A percentile compares a stretch with the other conserved stretches of the same genome.
These are phyloP conservation scores for Simplicillium sp. DNA, from an alignment of 2,329 filamentous ascomycete genomes.

Conservation along the genomic window DNA sequence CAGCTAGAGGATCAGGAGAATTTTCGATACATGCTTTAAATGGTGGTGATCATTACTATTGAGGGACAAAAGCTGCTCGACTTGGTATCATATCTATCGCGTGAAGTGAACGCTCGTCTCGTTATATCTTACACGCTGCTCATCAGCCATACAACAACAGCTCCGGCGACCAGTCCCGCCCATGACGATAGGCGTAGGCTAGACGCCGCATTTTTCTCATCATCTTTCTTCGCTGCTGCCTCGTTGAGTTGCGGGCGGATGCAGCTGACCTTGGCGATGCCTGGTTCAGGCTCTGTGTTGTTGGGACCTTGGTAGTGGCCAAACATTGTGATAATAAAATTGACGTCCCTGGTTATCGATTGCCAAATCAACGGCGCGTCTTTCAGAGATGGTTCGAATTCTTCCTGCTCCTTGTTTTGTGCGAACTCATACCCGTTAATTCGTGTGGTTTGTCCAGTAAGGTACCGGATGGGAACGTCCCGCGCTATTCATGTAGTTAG, in stretches of 20 bases:
- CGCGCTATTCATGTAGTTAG: not conserved
- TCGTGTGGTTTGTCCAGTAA: not conserved
- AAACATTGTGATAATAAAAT: slow-evolving; percentile 6
- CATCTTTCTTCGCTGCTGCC: slow-evolving; percentile 4
- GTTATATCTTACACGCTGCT: too few species aligned
- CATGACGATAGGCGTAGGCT: not conserved
- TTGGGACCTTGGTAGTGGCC: slow-evolving; percentile 7
- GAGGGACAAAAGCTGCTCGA: too few species aligned
- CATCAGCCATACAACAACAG: not conserved
- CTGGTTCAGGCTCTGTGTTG: not conserved
- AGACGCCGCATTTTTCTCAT: slow-evolving; percentile 7
- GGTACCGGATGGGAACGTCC: not conserved
- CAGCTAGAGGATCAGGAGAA: slow-evolving; percentile 4
- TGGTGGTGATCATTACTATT: too few species aligned
- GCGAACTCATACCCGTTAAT: not conserved
- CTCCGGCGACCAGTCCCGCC: not conserved
- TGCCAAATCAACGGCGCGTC: slow-evolving; percentile 1
- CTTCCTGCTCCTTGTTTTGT: not conserved
- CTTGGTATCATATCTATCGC: too few species aligned
- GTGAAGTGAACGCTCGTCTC: too few species aligned
- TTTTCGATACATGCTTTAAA: slow-evolving; percentile 5
- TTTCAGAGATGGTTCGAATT: not conserved
- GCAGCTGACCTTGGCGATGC: slow-evolving; percentile 1
- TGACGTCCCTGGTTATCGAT: not conserved
- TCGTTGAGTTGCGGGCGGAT: slow-evolving; percentile 6